These are phyloP conservation scores for Emergomyces orientalis DNA, from an alignment of 2,329 filamentous ascomycete species.

Conservation along the genomic window DNA sequence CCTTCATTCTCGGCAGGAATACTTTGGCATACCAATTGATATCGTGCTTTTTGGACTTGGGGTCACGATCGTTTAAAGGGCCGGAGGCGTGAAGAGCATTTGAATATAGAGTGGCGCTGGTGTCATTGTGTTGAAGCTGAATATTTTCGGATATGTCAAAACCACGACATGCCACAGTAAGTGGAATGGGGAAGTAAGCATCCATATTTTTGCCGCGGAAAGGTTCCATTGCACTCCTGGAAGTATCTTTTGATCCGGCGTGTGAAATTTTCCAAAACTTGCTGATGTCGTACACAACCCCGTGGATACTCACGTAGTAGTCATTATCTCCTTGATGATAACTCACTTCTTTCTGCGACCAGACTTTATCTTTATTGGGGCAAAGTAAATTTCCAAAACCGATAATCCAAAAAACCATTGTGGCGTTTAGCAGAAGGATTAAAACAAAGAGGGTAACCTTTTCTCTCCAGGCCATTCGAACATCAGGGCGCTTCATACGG, in stretches of 20 bases:
- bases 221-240: conserved; percentile 54
- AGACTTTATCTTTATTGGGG: conserved; percentile 85
- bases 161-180: conserved; percentile 63
- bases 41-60: conserved; percentile 49
- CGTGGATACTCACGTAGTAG: conserved; percentile 79
- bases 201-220: conserved; percentile 73
- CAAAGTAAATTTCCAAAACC: conserved; percentile 76
- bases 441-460: conserved; percentile 75
- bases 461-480: conserved; percentile 94
- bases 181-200: conserved; percentile 73
- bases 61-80: conserved; percentile 41
- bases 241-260: conserved; percentile 59
- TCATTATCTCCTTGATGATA: conserved; percentile 63
- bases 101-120: conserved; percentile 51
- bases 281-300: conserved; percentile 82
- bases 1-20: conserved; percentile 70
- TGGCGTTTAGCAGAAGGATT: conserved; percentile 70
- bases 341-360: conserved; percentile 60
- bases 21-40: conserved; percentile 65
- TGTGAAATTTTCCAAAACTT: conserved; percentile 82
- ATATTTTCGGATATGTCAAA: conserved; percentile 54
- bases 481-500: conserved; percentile 93
- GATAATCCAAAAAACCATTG: conserved; percentile 87
- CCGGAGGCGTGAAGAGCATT: conserved; percentile 64
- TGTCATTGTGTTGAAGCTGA: conserved; percentile 46